A percentile compares a stretch with the other conserved stretches of the same genome.
phyloP scores from a whole-genome alignment of 2,329 filamentous ascomycete species.

The Hymenoscyphus albidus region DNA sequence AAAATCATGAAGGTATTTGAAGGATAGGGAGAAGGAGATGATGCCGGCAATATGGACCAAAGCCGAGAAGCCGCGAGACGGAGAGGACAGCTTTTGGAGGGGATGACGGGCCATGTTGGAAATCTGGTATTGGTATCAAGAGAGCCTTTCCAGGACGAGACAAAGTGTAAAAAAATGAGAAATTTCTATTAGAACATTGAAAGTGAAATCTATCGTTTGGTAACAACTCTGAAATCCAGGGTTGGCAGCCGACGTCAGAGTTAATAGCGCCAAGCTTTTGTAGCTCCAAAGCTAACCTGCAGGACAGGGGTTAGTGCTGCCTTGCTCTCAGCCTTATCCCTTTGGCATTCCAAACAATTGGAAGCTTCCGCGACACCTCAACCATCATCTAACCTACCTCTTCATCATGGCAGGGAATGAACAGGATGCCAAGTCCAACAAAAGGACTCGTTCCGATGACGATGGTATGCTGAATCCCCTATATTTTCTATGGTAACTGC shows the following conservation, averaged over 20 bases:
- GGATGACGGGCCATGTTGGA: constrained; percentile 50
- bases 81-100: constrained; percentile 62
- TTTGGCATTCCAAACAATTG: not conserved
- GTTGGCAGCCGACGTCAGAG: not conserved
- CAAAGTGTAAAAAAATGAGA: not conserved
- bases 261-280: not conserved
- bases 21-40: constrained; percentile 50
- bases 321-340: constrained; percentile 14
- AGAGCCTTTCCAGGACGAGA: not conserved
- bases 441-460: constrained; percentile 53
- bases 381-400: not conserved
- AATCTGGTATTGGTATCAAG: not conserved
- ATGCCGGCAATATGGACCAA: constrained; percentile 55
- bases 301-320: not conserved
- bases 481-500: constrained; percentile 7
- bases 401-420: constrained; percentile 35
- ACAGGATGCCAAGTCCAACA: constrained; percentile 41
- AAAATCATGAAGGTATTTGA: constrained; percentile 47
- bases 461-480: constrained; percentile 26
- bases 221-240: not conserved
- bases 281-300: not conserved
- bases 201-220: not conserved
- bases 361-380: not conserved
- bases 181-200: not conserved
- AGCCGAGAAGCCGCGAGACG: constrained; percentile 60